Base-by-base conservation (phyloP, 805 yeast species). In the Metschnikowia similis region DNA sequence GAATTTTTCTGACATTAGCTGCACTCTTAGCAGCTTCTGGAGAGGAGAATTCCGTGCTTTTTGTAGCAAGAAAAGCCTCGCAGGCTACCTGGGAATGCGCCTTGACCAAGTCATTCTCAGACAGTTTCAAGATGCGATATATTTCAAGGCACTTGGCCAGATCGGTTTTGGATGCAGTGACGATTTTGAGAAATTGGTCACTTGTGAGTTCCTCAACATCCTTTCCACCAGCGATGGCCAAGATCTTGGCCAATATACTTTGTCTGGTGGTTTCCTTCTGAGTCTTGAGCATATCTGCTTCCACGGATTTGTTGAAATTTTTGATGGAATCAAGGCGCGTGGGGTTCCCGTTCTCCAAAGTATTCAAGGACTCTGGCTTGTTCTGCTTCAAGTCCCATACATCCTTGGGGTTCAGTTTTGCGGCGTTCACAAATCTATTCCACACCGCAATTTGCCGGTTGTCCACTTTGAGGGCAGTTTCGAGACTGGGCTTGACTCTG, bases 401-500 rank as follows among this genome's bases (percentile, higher is more conserved):
- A 47, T 70, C 75, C 60, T 71, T 71, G 35, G 90, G 90, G 60
- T 78, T 74, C 44, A 69, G 73, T 50, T 70, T 72, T 52, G 85
- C 90, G 34, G 73, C 66, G 26, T 76, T 74, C 6, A 91, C 85
- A 66, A 80, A 86, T 52, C 76, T 72, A 69, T 89, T 89, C 94
- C 91, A 92, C 54, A 79, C 77, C 28, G 76, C 71, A 44, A 88
- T 81, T 66, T 90, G 96, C 21, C 73, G 73, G 60, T 80, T 81
- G 64, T 89, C 96, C 39, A 84, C 75, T 56, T 80, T 80, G 48
- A 86, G 71, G 8, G 96, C 80, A 61, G 83, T 76, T 56, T 77
- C 78, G 41, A 86, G 66, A 50, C 87, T 76, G 47, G 98, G 98
- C 69, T 91, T 92, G 52, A 76, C 73, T 45, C 87, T 81, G 54